phyloP scores from a whole-genome alignment of 2,329 filamentous ascomycete genomes.

The Phaeomoniella chlamydospora region DNA sequence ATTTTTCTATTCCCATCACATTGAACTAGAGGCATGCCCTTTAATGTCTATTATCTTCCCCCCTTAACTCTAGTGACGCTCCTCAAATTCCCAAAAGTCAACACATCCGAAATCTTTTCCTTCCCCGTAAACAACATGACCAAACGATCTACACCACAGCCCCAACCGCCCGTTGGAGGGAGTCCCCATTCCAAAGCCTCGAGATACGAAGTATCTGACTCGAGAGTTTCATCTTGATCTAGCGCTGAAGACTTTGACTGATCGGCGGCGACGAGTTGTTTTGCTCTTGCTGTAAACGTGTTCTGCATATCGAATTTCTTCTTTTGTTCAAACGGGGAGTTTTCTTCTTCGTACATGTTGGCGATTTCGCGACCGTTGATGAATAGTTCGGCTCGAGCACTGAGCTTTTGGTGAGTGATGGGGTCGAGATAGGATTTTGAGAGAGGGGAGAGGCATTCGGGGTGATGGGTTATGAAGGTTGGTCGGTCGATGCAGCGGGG shows the following conservation, averaged over 20 bases:
- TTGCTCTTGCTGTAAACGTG: slow-evolving; percentile 10
- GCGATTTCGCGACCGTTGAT: slow-evolving; percentile 67
- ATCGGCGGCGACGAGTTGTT: slow-evolving; percentile 1
- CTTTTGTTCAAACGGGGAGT: slow-evolving; percentile 74
- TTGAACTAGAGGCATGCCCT: no score
- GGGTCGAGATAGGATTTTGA: slow-evolving; percentile 72
- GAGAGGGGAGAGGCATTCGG: slow-evolving; percentile 78
- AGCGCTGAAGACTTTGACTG: slow-evolving; percentile 11
- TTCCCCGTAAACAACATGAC: slow-evolving; percentile 80
- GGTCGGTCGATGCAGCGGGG: slow-evolving; percentile 52
- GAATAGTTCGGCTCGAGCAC: slow-evolving; percentile 76
- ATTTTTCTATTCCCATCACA: slow-evolving; percentile 1
- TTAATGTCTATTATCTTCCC: neutral
- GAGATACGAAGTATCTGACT: slow-evolving; percentile 67
- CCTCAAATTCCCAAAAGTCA: slow-evolving; percentile 76
- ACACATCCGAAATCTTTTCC: slow-evolving; percentile 67
- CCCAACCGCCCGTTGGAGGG: slow-evolving; percentile 95
- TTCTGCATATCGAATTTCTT: slow-evolving; percentile 50
- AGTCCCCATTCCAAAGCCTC: slow-evolving; percentile 74
- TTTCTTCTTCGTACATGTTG: slow-evolving; percentile 98
- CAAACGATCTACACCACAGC: slow-evolving; percentile 78
- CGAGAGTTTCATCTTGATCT: slow-evolving; percentile 30
- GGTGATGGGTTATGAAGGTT: slow-evolving; percentile 80
- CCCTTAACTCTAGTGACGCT: slow-evolving; percentile 19
- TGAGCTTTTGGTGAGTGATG: slow-evolving; percentile 49